phyloP scores from a whole-genome alignment of 495 filamentous ascomycete genomes.

The Geopyxis carbonaria region DNA sequence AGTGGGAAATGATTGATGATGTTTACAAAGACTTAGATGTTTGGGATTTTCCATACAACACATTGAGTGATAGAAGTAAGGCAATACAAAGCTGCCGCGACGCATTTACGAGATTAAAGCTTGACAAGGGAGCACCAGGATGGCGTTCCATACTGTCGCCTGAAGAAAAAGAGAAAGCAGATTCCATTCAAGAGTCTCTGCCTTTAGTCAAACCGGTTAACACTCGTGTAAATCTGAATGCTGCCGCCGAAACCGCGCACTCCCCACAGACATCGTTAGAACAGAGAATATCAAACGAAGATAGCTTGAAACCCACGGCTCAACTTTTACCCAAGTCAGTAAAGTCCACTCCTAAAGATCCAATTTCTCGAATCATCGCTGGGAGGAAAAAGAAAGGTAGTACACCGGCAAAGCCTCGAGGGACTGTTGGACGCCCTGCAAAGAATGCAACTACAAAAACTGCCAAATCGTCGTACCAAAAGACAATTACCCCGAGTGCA shows the following conservation, averaged over 20 bases:
- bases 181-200: slow-evolving; percentile 12
- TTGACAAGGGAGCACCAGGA: slow-evolving; percentile 42
- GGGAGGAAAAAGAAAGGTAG: slow-evolving; percentile 34
- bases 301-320: neutral
- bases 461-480: slow-evolving; percentile 5
- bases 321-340: too few species aligned
- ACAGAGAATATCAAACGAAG: too few species aligned
- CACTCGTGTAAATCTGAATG: neutral
- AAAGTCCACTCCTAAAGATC: slow-evolving; percentile 15
- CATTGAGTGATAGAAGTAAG: slow-evolving; percentile 39
- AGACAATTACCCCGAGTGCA: slow-evolving; percentile 1
- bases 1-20: slow-evolving; percentile 39
- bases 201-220: neutral
- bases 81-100: slow-evolving; percentile 51
- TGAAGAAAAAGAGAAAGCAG: slow-evolving; percentile 51
- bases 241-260: neutral
- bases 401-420: slow-evolving; percentile 26
- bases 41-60: slow-evolving; percentile 47
- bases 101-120: slow-evolving; percentile 51
- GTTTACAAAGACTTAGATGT: slow-evolving; percentile 50
- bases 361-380: slow-evolving; percentile 24
- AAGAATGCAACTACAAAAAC: slow-evolving; percentile 16
- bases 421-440: slow-evolving; percentile 18
- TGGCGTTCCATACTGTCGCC: slow-evolving; percentile 50
- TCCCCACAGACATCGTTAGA: slow-evolving; percentile 29